A percentile compares a stretch with the other conserved stretches of the same genome.
These are phyloP conservation scores for Hyphodiscus sp. DNA, from an alignment of 2,329 filamentous ascomycete genomes.

Conservation along the genomic window DNA sequence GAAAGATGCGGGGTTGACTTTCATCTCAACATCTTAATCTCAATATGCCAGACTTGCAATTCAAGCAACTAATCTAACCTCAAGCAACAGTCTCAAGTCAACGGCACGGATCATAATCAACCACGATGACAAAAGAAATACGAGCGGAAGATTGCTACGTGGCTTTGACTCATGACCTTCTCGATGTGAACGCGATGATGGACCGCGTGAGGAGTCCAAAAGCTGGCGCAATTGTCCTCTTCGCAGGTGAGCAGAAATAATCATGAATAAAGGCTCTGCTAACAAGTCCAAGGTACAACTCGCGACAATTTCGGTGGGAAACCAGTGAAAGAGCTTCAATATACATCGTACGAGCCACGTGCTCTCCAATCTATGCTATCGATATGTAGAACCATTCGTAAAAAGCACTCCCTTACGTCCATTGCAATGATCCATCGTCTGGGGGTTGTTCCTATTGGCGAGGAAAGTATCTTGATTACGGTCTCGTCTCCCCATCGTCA, in stretches of 20 bases:
- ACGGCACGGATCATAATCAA: neutral
- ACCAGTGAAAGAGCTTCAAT: slow-evolving; percentile 67
- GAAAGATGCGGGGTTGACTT: neutral
- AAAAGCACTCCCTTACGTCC: slow-evolving; percentile 59
- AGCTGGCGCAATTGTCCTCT: slow-evolving; percentile 71
- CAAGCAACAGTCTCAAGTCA: neutral
- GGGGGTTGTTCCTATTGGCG: slow-evolving; percentile 78
- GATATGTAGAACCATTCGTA: slow-evolving; percentile 52
- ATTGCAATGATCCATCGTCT: slow-evolving; percentile 81
- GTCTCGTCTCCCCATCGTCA: slow-evolving; percentile 78
- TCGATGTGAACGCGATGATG: slow-evolving; percentile 54
- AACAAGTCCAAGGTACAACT: slow-evolving; percentile 56
- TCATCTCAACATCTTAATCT: neutral
- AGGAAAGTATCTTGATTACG: slow-evolving; percentile 88
- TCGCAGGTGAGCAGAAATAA: slow-evolving; percentile 50
- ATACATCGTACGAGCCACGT: slow-evolving; percentile 65
- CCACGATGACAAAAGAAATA: slow-evolving; percentile 33
- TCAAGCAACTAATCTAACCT: neutral
- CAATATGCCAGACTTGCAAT: too few species aligned
- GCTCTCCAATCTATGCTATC: slow-evolving; percentile 62
- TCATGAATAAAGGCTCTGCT: slow-evolving; percentile 1
- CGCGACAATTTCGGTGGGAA: slow-evolving; percentile 66
- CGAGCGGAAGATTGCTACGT: slow-evolving; percentile 54
- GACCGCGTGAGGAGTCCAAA: slow-evolving; percentile 63
- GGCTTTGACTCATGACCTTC: slow-evolving; percentile 56